These are phyloP conservation scores for Macrophomina tecta DNA, from an alignment of 2,329 filamentous ascomycete species.

Conservation along the genomic window DNA sequence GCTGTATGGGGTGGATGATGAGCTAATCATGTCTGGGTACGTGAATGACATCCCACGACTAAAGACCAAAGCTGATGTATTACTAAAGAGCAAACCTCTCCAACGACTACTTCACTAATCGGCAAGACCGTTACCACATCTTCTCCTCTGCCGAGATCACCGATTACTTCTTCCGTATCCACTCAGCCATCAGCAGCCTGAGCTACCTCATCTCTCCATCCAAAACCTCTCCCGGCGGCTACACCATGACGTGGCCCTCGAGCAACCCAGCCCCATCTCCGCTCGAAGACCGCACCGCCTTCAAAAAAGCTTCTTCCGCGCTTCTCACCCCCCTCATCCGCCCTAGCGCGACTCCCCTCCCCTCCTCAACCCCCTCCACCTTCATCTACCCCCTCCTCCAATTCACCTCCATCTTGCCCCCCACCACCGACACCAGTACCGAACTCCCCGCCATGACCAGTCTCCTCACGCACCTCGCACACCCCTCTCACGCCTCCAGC, in stretches of 20 bases:
- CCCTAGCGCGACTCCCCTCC: constrained; percentile 46
- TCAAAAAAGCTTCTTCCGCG: constrained; percentile 71
- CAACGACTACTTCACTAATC: constrained; percentile 92
- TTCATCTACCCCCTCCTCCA: constrained; percentile 86
- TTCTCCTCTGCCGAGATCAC: constrained; percentile 81
- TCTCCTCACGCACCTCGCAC: constrained; percentile 74
- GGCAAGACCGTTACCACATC: constrained; percentile 92
- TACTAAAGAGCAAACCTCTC: constrained; percentile 77
- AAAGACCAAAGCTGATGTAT: too few relatives aligned
- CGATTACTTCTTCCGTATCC: constrained; percentile 80
- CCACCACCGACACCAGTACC: constrained; percentile 73
- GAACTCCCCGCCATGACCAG: constrained; percentile 82
- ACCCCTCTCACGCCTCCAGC: constrained; percentile 68
- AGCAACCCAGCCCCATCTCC: constrained; percentile 78
- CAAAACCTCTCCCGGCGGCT: constrained; percentile 54
- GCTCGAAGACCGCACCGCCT: constrained; percentile 70
- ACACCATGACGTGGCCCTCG: constrained; percentile 73
- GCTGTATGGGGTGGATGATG: constrained; percentile 92
- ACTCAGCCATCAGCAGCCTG: constrained; percentile 76
- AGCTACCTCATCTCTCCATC: constrained; percentile 80
- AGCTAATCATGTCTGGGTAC: constrained; percentile 90
- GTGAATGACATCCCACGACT: constrained; percentile 29
- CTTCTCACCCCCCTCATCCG: constrained; percentile 71
- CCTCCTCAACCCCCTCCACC: constrained; percentile 62
- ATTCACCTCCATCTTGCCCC: constrained; percentile 81